Conservation (phyloP, 2,329 filamentous ascomycete genomes). For the Phialophora verrucosa region DNA sequence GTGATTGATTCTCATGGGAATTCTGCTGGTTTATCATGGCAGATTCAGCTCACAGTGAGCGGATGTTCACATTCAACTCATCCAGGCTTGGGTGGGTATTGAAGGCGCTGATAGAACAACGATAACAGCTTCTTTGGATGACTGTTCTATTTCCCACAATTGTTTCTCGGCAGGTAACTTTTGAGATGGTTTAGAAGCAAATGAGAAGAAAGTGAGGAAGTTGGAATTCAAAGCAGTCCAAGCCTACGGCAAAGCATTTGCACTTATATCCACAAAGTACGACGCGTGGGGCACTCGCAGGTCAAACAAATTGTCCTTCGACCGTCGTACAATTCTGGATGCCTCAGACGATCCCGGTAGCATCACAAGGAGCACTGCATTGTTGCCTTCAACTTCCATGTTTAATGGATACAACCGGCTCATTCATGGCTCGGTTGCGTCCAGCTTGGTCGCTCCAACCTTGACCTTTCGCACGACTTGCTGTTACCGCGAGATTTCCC, state of each 20-base stretch:
- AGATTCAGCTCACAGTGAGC: neutral
- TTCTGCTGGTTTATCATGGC: neutral
- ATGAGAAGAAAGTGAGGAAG: neutral
- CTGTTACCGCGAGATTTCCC: conserved; percentile 24
- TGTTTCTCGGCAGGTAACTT: neutral
- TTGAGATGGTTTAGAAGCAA: neutral
- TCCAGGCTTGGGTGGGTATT: neutral
- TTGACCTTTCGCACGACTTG: conserved; percentile 27
- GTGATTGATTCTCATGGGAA: neutral
- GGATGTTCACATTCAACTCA: neutral
- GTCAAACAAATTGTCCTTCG: neutral
- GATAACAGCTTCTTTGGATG: neutral
- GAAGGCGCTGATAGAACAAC: neutral
- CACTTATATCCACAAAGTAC: neutral
- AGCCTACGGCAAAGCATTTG: neutral
- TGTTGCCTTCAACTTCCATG: conserved; percentile 20
- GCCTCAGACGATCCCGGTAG: neutral
- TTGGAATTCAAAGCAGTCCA: neutral
- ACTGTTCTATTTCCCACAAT: neutral
- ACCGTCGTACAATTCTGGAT: neutral
- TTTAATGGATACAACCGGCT: conserved; percentile 27
- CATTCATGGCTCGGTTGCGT: conserved; percentile 21
- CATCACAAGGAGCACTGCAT: neutral
- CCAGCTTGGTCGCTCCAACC: conserved; percentile 3
- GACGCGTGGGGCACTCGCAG: neutral